Conservation (phyloP, 129 eudicot genomes). For the Glebionis coronaria region DNA sequence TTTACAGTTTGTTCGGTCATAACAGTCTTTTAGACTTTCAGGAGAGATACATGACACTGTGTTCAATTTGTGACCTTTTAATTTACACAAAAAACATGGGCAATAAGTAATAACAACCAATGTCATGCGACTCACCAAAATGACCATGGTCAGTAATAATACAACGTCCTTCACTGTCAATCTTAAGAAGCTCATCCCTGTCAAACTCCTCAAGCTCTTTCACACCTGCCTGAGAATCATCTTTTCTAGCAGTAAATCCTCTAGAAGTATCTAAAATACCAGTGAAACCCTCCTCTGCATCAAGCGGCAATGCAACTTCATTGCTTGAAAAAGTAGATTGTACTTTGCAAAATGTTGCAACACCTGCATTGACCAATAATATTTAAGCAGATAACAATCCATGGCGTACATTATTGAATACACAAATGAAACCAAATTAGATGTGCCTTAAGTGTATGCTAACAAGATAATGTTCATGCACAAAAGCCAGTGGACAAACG, state of each 20-base stretch:
- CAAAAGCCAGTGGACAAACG: too few relatives aligned
- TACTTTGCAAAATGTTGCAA: conserved; percentile 96
- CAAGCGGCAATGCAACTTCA: conserved; percentile 87
- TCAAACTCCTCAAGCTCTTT: conserved; percentile 74
- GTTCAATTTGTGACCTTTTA: not conserved
- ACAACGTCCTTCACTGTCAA: conserved; percentile 98
- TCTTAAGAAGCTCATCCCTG: conserved; percentile 62
- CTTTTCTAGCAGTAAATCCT: conserved; percentile 39
- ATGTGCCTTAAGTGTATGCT: not conserved
- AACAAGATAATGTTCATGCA: not conserved
- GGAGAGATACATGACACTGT: not conserved
- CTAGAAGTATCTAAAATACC: conserved; percentile 61
- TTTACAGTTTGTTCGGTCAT: not conserved
- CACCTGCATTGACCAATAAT: conserved; percentile 49
- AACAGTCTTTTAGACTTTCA: conserved; percentile 1
- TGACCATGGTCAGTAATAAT: conserved; percentile 90
- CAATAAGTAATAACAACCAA: conserved; percentile 3
- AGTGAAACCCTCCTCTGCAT: conserved; percentile 96
- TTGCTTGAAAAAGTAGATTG: conserved; percentile 71
- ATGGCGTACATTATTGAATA: too few relatives aligned
- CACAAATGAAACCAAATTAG: too few relatives aligned
- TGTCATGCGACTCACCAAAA: conserved; percentile 62
- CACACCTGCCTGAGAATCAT: conserved; percentile 29
- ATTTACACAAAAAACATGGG: conserved; percentile 10
- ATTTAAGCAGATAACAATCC: not conserved